A percentile compares a stretch with the other conserved stretches of the same genome.
These are phyloP conservation scores for Persicaria maculosa DNA, from an alignment of 148 eudicot genomes.

Conservation along the genomic window DNA sequence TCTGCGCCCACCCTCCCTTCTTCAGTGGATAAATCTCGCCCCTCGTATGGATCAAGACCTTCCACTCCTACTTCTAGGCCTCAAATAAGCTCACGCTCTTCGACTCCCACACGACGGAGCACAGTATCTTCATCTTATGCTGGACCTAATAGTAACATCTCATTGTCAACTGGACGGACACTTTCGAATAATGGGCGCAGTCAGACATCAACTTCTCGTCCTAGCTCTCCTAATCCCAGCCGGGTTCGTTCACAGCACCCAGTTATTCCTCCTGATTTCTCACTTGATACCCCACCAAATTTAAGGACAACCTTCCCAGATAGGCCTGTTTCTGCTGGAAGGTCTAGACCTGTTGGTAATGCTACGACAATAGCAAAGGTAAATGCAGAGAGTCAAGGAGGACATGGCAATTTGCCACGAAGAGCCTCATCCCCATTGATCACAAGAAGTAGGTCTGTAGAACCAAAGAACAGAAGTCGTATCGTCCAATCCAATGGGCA, in stretches of 20 bases:
- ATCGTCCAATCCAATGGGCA: conserved; percentile 39
- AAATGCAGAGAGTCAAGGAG: conserved; percentile 33
- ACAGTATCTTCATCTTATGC: conserved; percentile 38
- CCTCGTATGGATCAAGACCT: background rate
- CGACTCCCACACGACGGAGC: conserved; percentile 81
- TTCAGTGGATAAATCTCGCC: conserved; percentile 29
- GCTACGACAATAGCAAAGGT: conserved; percentile 40
- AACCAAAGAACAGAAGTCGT: conserved; percentile 48
- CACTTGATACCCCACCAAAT: conserved; percentile 96
- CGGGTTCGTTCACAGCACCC: conserved; percentile 67
- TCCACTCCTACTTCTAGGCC: conserved; percentile 84
- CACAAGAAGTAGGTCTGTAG: conserved; percentile 61
- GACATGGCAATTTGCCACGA: conserved; percentile 35
- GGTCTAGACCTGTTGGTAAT: conserved; percentile 75
- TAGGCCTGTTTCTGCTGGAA: conserved; percentile 85
- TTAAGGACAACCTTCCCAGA: conserved; percentile 76
- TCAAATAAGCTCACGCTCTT: conserved; percentile 64
- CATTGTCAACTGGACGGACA: conserved; percentile 39
- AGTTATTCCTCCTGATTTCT: conserved; percentile 62
- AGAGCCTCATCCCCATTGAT: conserved; percentile 68
- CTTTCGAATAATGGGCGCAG: conserved; percentile 39
- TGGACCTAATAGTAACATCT: conserved; percentile 30
- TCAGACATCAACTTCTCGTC: conserved; percentile 52
- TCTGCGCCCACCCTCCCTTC: conserved; percentile 49
- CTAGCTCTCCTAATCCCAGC: conserved; percentile 79